A percentile compares a stretch with the other conserved stretches of the same genome.
These are phyloP conservation scores for Echinochloa phyllopogon DNA, from an alignment of 176 grass and related monocot species.

Conservation along the genomic window DNA sequence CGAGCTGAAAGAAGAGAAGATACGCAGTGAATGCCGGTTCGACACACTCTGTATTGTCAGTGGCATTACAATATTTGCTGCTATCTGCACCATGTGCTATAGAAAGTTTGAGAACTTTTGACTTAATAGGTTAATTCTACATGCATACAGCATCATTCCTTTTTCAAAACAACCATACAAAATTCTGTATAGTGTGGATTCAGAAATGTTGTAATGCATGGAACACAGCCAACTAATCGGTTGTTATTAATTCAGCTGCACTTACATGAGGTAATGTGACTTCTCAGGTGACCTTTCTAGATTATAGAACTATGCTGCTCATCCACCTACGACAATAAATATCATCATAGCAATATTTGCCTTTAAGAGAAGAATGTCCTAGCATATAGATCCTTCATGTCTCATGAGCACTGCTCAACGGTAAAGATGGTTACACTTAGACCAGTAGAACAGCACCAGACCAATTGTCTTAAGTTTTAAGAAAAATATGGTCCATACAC, in stretches of 20 bases:
- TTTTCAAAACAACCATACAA: too few relatives aligned
- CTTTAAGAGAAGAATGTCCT: not conserved
- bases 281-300: not conserved
- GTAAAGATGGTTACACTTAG: not conserved
- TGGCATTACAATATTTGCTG: slow-evolving; percentile 37
- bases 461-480: not conserved
- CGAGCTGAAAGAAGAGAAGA: slow-evolving; percentile 51
- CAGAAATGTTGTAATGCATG: slow-evolving; percentile 7
- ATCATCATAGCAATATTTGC: slow-evolving; percentile 1
- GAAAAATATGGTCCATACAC: not conserved
- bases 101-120: slow-evolving; percentile 26
- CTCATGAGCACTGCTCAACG: not conserved
- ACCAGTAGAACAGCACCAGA: not conserved
- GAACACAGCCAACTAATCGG: not conserved
- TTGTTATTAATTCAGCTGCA: not conserved
- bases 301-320: not conserved
- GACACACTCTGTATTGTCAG: slow-evolving; percentile 45
- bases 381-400: not conserved
- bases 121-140: not conserved
- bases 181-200: not conserved
- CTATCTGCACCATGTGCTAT: slow-evolving; percentile 44
- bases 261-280: not conserved
- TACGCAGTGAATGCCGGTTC: slow-evolving; percentile 43
- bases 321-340: not conserved
- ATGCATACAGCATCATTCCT: not conserved